Percentiles rank a stretch among this genome's conserved stretches.
Evolutionary conservation across 2,329 filamentous ascomycete species (phyloP).

Genomic region (Metarhizium sp.): DNA sequence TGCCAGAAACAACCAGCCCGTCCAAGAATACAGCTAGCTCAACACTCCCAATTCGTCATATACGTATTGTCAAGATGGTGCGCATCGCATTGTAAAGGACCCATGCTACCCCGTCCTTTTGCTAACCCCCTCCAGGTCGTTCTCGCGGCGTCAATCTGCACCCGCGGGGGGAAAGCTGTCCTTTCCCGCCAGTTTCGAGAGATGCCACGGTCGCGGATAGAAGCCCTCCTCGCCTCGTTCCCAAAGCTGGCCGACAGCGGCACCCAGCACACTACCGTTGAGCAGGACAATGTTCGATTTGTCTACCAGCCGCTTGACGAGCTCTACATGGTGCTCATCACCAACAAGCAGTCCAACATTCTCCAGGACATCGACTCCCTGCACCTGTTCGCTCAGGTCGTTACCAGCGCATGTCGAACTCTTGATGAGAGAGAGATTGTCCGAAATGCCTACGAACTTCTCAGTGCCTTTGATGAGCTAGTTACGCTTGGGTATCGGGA

Average conservation of each 20-base stretch:
- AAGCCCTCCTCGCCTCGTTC: constrained; percentile 92
- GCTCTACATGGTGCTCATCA: constrained; percentile 99
- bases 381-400: constrained; percentile 95
- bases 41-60: constrained; percentile 3
- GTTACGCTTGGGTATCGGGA: constrained; percentile 93
- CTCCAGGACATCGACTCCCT: constrained; percentile 98
- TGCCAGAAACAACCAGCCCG: not conserved
- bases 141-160: constrained; percentile 97
- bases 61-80: constrained; percentile 29
- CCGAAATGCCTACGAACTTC: constrained; percentile 88
- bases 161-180: constrained; percentile 94
- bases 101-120: not conserved
- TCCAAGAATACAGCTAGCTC: not conserved
- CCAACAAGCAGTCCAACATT: constrained; percentile 98
- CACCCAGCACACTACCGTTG: constrained; percentile 95
- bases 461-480: constrained; percentile 94
- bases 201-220: constrained; percentile 93
- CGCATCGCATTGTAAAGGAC: constrained; percentile 8
- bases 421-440: constrained; percentile 93
- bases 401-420: constrained; percentile 91
- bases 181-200: constrained; percentile 96
- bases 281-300: constrained; percentile 98
- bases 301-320: constrained; percentile 98
- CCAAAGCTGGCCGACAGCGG: constrained; percentile 94
- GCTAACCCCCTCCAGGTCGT: constrained; percentile 59